Evolutionary conservation across 176 grass and related monocot genomes (phyloP).

Genomic region (Oryza meyeriana): DNA sequence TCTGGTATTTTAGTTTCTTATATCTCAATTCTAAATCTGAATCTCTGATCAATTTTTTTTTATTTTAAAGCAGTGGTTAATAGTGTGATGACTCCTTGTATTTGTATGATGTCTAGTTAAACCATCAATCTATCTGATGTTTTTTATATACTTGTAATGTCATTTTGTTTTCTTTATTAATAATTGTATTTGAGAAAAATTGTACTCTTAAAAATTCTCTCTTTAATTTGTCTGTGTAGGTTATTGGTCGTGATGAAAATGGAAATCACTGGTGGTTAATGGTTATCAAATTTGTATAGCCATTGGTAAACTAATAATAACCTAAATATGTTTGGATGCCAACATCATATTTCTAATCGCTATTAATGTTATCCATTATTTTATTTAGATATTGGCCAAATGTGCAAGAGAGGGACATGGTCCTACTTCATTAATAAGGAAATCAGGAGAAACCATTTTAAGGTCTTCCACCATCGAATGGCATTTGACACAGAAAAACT

Average conservation of each 20-base stretch:
- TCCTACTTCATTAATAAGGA: background rate
- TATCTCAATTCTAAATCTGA: background rate
- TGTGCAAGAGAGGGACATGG: background rate
- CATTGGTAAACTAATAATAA: constrained; percentile 3
- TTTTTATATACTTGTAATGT: background rate
- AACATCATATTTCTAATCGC: background rate
- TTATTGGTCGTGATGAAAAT: constrained; percentile 25
- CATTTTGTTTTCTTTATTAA: background rate
- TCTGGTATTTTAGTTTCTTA: background rate
- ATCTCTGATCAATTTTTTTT: background rate
- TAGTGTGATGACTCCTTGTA: background rate
- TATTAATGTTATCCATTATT: background rate
- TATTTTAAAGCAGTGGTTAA: background rate
- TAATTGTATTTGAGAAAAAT: background rate
- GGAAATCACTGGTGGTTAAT: constrained; percentile 24
- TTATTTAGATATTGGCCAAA: constrained; percentile 33
- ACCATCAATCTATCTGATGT: background rate
- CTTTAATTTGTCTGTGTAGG: constrained; percentile 2
- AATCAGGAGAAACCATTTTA: constrained; percentile 14
- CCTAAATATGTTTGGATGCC: background rate
- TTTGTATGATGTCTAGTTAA: background rate
- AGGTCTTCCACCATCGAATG: constrained; percentile 39
- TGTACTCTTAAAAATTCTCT: background rate
- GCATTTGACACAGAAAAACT: constrained; percentile 41
- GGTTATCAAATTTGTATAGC: constrained; percentile 10